Percentiles rank a stretch among this genome's conserved stretches.
phyloP scores from a whole-genome alignment of 345 rosid genomes.

The Salix viminalis region DNA sequence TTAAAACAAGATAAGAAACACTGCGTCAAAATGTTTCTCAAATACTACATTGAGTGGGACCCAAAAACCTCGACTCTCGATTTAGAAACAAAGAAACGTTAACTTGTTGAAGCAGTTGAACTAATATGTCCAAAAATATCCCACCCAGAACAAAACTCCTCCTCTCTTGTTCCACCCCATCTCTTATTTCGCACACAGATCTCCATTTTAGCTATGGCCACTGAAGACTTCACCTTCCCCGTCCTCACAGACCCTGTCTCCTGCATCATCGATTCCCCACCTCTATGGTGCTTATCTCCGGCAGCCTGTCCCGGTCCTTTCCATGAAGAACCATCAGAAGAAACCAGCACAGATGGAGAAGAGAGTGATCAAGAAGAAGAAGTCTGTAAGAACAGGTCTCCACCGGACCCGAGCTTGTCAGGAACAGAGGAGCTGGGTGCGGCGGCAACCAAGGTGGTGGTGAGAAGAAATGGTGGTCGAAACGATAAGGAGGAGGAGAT shows the following conservation, averaged over 20 bases:
- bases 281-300: constrained; percentile 55
- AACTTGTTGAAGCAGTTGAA: constrained; percentile 55
- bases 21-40: neutral
- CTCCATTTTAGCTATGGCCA: constrained; percentile 22
- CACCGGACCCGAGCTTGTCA: constrained; percentile 25
- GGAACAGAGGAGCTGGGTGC: constrained; percentile 11
- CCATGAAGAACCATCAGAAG: neutral
- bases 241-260: constrained; percentile 21
- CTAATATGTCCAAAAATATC: constrained; percentile 30
- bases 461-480: neutral
- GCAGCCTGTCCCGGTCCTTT: constrained; percentile 21
- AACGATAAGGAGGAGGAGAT: constrained; percentile 47
- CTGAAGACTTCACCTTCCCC: constrained; percentile 78
- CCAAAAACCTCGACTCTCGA: neutral
- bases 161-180: neutral
- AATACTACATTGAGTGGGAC: constrained; percentile 3
- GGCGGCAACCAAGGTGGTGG: neutral
- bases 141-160: constrained; percentile 12
- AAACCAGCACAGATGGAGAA: constrained; percentile 3
- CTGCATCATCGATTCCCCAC: constrained; percentile 57
- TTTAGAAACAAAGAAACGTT: neutral
- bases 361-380: neutral
- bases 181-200: too few relatives aligned
- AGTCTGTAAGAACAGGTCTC: neutral
- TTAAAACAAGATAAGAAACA: too few relatives aligned